Conservation (phyloP, 176 grass and related monocot species). For the Poa annua region DNA sequence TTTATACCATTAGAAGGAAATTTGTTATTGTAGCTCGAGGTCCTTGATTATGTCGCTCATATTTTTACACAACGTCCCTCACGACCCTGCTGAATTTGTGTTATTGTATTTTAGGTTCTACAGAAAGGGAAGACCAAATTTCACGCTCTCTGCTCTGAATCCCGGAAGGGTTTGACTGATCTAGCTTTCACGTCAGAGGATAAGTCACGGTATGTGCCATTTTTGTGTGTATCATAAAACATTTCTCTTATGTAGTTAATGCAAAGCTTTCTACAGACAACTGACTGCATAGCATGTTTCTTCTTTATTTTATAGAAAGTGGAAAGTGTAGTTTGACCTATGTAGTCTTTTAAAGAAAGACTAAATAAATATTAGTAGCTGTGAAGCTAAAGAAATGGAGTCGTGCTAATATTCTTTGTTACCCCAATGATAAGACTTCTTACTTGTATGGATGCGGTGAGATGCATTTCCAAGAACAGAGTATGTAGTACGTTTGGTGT, state of each 20-base stretch:
- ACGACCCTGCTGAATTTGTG: neutral
- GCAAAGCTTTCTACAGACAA: conserved; percentile 5
- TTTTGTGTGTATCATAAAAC: conserved; percentile 28
- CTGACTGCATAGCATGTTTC: neutral
- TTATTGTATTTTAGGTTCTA: conserved; percentile 56
- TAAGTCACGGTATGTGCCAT: conserved; percentile 65
- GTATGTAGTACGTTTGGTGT: conserved; percentile 1
- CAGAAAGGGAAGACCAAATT: conserved; percentile 78
- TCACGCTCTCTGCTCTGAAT: conserved; percentile 45
- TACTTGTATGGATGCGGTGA: neutral
- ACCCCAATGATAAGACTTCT: neutral
- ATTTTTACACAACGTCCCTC: neutral
- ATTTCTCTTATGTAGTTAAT: conserved; percentile 26
- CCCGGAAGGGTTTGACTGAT: conserved; percentile 67
- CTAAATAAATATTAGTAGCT: neutral
- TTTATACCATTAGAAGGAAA: conserved; percentile 13
- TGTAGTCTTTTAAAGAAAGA: neutral
- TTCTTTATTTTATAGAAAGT: neutral
- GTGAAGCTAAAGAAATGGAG: conserved; percentile 13
- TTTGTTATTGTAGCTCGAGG: conserved; percentile 10
- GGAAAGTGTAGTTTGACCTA: neutral
- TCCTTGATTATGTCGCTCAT: neutral
- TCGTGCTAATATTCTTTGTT: conserved; percentile 13
- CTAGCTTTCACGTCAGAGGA: conserved; percentile 74
- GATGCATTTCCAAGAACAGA: conserved; percentile 3